A percentile compares a stretch with the other conserved stretches of the same genome.
phyloP scores from a whole-genome alignment of 768 basidiomycete genomes.

The Panellus pusillus region DNA sequence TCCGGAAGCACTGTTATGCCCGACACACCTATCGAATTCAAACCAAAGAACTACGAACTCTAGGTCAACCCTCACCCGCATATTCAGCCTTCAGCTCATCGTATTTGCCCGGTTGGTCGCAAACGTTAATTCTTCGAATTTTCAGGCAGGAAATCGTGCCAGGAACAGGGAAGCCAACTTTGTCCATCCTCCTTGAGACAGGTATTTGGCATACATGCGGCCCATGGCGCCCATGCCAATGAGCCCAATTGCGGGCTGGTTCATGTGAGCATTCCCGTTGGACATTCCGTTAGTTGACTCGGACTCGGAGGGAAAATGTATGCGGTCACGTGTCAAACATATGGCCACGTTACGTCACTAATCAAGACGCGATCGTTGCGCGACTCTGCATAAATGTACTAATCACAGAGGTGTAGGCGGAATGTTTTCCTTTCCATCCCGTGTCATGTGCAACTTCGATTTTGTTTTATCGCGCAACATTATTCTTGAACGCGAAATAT shows the following conservation, averaged over 20 bases:
- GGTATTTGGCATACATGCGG: constrained; percentile 81
- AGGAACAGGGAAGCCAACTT: constrained; percentile 49
- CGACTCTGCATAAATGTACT: no score
- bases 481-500: no score
- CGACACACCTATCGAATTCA: constrained; percentile 45
- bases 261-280: no score
- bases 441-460: background rate
- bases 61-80: constrained; percentile 43
- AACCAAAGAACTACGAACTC: background rate
- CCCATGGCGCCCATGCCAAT: constrained; percentile 99
- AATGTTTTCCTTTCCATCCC: constrained; percentile 15
- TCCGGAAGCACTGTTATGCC: constrained; percentile 68
- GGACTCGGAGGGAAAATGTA: no score
- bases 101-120: constrained; percentile 77
- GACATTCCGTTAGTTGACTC: no score
- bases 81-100: constrained; percentile 62
- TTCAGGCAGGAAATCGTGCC: constrained; percentile 7
- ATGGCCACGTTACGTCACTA: no score
- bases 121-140: constrained; percentile 76
- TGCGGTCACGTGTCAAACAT: no score
- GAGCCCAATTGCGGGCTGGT: constrained; percentile 80
- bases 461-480: background rate
- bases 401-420: background rate
- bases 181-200: constrained; percentile 82
- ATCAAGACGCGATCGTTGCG: no score